A percentile compares a stretch with the other conserved stretches of the same genome.
Conservation (phyloP, 2,329 filamentous ascomycete genomes). For the Colletotrichum somersetense region DNA sequence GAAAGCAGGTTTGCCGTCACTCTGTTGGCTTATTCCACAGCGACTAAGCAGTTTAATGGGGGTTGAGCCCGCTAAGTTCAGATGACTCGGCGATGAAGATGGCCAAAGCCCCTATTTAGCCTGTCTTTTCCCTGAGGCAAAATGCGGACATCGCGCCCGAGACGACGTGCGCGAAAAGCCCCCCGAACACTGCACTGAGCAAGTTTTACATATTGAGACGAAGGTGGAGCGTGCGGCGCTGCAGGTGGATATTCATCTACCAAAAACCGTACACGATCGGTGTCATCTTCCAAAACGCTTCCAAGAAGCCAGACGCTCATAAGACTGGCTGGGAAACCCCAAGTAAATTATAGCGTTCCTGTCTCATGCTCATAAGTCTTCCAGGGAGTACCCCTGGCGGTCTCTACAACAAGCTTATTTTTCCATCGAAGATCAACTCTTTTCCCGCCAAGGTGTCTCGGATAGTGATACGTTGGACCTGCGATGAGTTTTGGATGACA, state of each 20-base stretch:
- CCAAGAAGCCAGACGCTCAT: neutral
- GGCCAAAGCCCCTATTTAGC: neutral
- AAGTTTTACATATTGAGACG: conserved; percentile 33
- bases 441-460: conserved; percentile 22
- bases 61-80: neutral
- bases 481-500: conserved; percentile 33
- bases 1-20: neutral
- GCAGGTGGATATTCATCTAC: conserved; percentile 22
- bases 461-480: conserved; percentile 9
- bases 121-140: neutral
- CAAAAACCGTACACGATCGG: conserved; percentile 29
- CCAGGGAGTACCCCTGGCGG: neutral
- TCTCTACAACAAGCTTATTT: conserved; percentile 31
- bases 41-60: neutral
- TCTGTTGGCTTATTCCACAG: neutral
- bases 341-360: conserved; percentile 1
- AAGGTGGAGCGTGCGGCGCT: conserved; percentile 3
- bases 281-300: neutral
- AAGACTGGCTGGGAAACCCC: neutral
- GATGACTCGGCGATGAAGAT: neutral
- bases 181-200: conserved; percentile 10
- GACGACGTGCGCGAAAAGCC: neutral
- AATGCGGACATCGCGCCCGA: neutral
- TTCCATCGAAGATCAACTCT: neutral
- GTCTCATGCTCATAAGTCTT: neutral